A percentile compares a stretch with the other conserved stretches of the same genome.
Conservation (phyloP, 2,329 filamentous ascomycete species). For the Penicillium nordicum region DNA sequence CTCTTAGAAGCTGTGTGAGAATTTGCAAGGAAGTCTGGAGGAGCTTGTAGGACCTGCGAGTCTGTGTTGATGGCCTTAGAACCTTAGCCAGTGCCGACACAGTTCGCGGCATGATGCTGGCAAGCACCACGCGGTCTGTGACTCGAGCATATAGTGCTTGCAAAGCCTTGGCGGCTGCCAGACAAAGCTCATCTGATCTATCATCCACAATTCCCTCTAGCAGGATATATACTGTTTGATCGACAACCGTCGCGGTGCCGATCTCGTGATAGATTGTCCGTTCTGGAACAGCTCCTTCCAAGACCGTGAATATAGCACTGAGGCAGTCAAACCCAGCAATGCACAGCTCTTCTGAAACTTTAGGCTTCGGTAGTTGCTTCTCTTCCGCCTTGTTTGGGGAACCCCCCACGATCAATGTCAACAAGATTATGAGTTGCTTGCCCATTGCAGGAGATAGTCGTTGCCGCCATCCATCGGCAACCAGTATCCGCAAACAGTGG, state of each 20-base stretch:
- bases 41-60: constrained; percentile 59
- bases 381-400: constrained; percentile 53
- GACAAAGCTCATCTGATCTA: constrained; percentile 64
- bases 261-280: constrained; percentile 47
- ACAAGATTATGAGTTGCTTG: constrained; percentile 79
- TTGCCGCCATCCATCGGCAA: constrained; percentile 74
- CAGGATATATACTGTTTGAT: constrained; percentile 76
- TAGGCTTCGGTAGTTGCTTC: constrained; percentile 25
- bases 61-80: constrained; percentile 64
- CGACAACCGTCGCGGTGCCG: constrained; percentile 70
- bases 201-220: constrained; percentile 69
- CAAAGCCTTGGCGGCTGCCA: constrained; percentile 65
- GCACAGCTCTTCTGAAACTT: constrained; percentile 67
- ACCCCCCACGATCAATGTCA: constrained; percentile 77
- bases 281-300: constrained; percentile 49
- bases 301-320: constrained; percentile 60
- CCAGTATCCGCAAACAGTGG: constrained; percentile 68
- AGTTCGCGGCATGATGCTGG: constrained; percentile 82
- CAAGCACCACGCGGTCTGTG: constrained; percentile 69
- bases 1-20: constrained; percentile 48
- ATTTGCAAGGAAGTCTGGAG: constrained; percentile 61
- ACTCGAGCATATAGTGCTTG: constrained; percentile 61
- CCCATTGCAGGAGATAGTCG: constrained; percentile 68
- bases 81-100: constrained; percentile 77
- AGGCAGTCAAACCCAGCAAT: constrained; percentile 69